Percentiles rank a stretch among this genome's conserved stretches.
phyloP scores from a whole-genome alignment of 169 alveolate genomes.

The Cryptosporidium viatorum region DNA sequence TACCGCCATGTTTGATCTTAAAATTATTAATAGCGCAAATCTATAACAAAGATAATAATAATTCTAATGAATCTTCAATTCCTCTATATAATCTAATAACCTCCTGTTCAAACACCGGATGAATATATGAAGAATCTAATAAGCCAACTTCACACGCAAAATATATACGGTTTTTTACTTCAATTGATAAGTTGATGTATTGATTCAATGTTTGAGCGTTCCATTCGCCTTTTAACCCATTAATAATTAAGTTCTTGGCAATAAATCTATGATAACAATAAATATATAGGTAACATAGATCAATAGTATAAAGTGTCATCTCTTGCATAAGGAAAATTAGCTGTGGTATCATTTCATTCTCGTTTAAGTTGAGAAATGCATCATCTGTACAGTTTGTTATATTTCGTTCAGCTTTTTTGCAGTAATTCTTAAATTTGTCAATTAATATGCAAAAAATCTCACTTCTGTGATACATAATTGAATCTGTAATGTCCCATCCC shows the following conservation, averaged over 20 bases:
- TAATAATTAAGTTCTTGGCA: conserved; percentile 4
- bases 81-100: conserved; percentile 20
- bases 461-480: conserved; percentile 37
- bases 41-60: background rate
- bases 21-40: background rate
- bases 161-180: conserved; percentile 41
- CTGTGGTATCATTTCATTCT: conserved; percentile 11
- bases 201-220: conserved; percentile 14
- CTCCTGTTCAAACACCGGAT: conserved; percentile 50
- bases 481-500: conserved; percentile 8
- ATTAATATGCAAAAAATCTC: conserved; percentile 31
- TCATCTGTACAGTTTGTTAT: background rate
- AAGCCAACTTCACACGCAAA: conserved; percentile 39
- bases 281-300: conserved; percentile 22
- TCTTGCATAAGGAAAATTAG: conserved; percentile 58
- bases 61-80: conserved; percentile 42
- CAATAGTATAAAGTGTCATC: conserved; percentile 38
- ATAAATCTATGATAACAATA: conserved; percentile 47
- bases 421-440: background rate
- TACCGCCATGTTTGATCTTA: conserved; percentile 34
- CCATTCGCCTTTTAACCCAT: conserved; percentile 12
- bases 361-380: background rate
- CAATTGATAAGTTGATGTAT: conserved; percentile 9
- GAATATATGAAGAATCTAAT: conserved; percentile 41
- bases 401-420: background rate